phyloP scores from a whole-genome alignment of 2,329 filamentous ascomycete species.

The Harringtonia aguacate region DNA sequence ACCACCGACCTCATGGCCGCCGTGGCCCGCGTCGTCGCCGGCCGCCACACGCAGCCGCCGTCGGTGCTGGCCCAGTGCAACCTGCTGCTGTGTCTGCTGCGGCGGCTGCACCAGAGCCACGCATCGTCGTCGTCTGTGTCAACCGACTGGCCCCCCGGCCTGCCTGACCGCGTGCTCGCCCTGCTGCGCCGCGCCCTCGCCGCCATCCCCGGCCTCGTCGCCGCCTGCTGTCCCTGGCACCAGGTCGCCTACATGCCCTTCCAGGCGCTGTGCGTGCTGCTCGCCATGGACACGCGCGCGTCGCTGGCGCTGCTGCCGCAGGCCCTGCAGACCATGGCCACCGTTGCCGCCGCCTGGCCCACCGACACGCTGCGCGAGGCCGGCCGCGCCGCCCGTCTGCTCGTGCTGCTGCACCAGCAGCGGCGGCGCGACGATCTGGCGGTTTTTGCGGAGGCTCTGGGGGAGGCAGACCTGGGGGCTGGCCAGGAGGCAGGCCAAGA shows the following conservation, averaged over 20 bases:
- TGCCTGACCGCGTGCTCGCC: constrained; percentile 34
- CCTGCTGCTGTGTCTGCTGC: constrained; percentile 42
- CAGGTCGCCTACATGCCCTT: constrained; percentile 50
- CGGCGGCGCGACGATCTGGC: constrained; percentile 33
- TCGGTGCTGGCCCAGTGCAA: constrained; percentile 42
- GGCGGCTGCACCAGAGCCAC: constrained; percentile 33
- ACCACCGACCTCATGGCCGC: constrained; percentile 32
- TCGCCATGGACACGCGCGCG: constrained; percentile 41
- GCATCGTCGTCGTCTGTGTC: no score
- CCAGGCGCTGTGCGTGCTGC: constrained; percentile 42
- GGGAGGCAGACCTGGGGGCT: background rate
- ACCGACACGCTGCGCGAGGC: constrained; percentile 40
- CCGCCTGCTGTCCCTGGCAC: constrained; percentile 40
- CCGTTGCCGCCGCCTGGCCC: constrained; percentile 30
- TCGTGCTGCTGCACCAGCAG: constrained; percentile 40
- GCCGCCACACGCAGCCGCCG: constrained; percentile 27
- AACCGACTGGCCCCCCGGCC: constrained; percentile 28
- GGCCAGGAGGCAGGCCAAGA: constrained; percentile 9
- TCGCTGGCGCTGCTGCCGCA: constrained; percentile 36
- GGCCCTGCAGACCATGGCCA: constrained; percentile 35
- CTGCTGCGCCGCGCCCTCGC: constrained; percentile 33
- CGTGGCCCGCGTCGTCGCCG: constrained; percentile 28
- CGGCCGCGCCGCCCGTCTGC: constrained; percentile 39
- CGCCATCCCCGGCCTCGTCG: constrained; percentile 34
- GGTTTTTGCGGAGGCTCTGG: constrained; percentile 23